These are phyloP conservation scores for Kalmusia sp. DNA, from an alignment of 2,329 filamentous ascomycete species.

Conservation along the genomic window DNA sequence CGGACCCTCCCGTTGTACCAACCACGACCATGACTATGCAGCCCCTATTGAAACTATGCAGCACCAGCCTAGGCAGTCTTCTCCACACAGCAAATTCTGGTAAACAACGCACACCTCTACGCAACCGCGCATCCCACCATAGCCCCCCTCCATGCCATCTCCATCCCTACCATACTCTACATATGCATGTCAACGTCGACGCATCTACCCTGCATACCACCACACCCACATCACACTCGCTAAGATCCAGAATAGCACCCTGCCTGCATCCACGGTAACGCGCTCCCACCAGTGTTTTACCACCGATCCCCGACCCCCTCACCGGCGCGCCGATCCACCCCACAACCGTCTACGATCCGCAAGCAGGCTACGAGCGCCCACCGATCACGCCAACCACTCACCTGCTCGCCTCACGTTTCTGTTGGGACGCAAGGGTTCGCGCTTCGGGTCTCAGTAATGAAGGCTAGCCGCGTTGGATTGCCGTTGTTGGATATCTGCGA, in stretches of 20 bases:
- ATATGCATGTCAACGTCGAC: too few relatives aligned
- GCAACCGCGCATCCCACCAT: too few relatives aligned
- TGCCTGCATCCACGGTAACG: not conserved
- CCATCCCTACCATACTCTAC: too few relatives aligned
- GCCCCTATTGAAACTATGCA: not conserved
- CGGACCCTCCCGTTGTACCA: not conserved
- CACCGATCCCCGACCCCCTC: too few relatives aligned
- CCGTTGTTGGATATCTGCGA: not conserved
- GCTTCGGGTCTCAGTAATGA: too few relatives aligned
- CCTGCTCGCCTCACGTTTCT: not conserved
- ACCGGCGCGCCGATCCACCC: too few relatives aligned
- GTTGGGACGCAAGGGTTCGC: conserved; percentile 2
- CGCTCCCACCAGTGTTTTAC: not conserved
- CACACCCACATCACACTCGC: not conserved
- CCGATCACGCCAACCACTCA: not conserved
- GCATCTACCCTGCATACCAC: not conserved
- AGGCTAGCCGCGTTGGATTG: too few relatives aligned
- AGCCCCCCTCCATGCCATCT: too few relatives aligned
- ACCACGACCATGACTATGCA: not conserved
- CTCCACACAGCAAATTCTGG: too few relatives aligned
- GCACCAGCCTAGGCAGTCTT: not conserved
- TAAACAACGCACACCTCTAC: too few relatives aligned
- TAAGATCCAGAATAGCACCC: not conserved
- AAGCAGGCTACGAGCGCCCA: not conserved
- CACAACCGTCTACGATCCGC: not conserved